Evolutionary conservation across 2,329 filamentous ascomycete species (phyloP), one percentile per base, ranked within the genome.

Genomic region (Fusarium euwallaceae): DNA sequence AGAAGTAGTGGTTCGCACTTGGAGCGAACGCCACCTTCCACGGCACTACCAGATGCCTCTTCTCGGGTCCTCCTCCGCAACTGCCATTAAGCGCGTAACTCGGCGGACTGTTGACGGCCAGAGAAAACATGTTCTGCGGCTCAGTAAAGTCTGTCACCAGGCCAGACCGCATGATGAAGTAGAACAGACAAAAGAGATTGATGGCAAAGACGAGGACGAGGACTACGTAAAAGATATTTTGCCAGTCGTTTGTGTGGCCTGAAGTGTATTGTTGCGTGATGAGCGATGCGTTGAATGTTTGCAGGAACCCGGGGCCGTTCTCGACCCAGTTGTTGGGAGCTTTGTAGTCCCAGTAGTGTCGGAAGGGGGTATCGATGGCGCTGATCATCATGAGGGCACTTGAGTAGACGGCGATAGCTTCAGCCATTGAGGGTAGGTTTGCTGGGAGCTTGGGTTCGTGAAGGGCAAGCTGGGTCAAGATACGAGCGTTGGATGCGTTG

Each of bases 71-170:
- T 0, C 80, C 81, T 4, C 83, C 84, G 67, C 84, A 86, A 67
- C 80, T 82, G 1, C 84, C 84, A 36, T 81, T 78, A 53, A 86
- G 73, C 20, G 80, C 80, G 6, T 69, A 65, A 43, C 81, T 84
- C 4, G 84, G 83, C 2, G 85, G 83, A 62, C 83, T 84, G 78
- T 95, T 95, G 62, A 95, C 86, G 2, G 93, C 92, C 0, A 95
- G 82, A 0, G 91, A 86, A 77, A 95, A 95, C 3, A 95, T 83
- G 78, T 95, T 95, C 64, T 92, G 90, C 1, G 93, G 92, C 77
- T 96, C 93, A 0, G 91, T 93, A 78, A 93, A 95, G 83, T 96
- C 94, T 1, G 92, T 95, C 9, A 96, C 89, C 24, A 94, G 87
- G 1, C 90, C 89, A 0, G 84, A 84, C 7, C 84, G 79, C 72